Evolutionary conservation across 2,329 filamentous ascomycete genomes (phyloP).

Genomic region (Cercospora beticola): DNA sequence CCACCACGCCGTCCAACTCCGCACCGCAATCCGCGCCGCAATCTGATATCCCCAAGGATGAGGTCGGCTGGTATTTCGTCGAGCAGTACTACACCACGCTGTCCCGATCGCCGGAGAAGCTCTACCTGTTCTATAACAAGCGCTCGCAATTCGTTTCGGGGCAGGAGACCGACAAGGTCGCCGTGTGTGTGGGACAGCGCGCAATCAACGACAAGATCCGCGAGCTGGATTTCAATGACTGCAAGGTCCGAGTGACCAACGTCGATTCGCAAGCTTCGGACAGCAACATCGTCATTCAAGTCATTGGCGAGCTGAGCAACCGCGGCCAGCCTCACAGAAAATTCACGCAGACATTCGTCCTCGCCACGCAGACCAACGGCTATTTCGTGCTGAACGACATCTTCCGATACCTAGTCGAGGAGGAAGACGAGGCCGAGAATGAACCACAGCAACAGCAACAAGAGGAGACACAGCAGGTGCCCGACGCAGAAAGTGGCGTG

Average conservation of each 20-base stretch:
- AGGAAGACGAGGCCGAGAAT: slow-evolving; percentile 64
- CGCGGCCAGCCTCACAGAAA: slow-evolving; percentile 88
- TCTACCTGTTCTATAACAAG: slow-evolving; percentile 96
- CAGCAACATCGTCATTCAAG: slow-evolving; percentile 93
- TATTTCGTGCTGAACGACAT: slow-evolving; percentile 99
- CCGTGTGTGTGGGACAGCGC: slow-evolving; percentile 82
- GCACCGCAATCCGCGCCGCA: slow-evolving; percentile 22
- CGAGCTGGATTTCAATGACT: slow-evolving; percentile 89
- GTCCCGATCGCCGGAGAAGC: slow-evolving; percentile 89
- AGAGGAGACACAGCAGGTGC: slow-evolving; percentile 38
- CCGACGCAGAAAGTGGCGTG: slow-evolving; percentile 39
- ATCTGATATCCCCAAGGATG: slow-evolving; percentile 69
- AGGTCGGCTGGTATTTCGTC: slow-evolving; percentile 99
- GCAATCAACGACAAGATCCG: slow-evolving; percentile 94
- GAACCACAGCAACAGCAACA: slow-evolving; percentile 36
- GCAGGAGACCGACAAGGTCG: slow-evolving; percentile 81
- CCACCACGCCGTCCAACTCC: slow-evolving; percentile 29
- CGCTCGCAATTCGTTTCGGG: slow-evolving; percentile 93
- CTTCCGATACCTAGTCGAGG: slow-evolving; percentile 86
- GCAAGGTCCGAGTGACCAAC: slow-evolving; percentile 97
- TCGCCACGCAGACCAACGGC: slow-evolving; percentile 91
- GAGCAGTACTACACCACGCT: slow-evolving; percentile 99
- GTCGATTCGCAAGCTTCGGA: slow-evolving; percentile 93
- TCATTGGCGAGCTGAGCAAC: slow-evolving; percentile 97
- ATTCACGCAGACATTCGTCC: slow-evolving; percentile 96